phyloP scores from a whole-genome alignment of 2,329 filamentous ascomycete species.

The Fusarium sp. region DNA sequence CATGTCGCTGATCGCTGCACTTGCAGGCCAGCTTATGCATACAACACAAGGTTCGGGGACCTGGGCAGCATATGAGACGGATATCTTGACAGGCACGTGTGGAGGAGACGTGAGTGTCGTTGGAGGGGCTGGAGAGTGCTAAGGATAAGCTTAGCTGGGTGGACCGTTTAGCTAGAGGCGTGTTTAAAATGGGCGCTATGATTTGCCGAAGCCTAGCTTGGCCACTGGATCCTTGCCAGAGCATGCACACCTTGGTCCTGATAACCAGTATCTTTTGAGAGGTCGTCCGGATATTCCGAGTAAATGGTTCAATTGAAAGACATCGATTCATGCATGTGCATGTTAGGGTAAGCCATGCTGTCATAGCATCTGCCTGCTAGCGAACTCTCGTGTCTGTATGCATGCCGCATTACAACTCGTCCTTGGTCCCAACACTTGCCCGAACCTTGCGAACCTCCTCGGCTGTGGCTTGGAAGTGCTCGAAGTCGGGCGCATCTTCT shows the following conservation, averaged over 20 bases:
- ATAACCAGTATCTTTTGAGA: slow-evolving; percentile 4
- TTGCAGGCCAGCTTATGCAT: slow-evolving; percentile 31
- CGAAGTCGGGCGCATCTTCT: slow-evolving; percentile 69
- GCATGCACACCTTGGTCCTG: slow-evolving; percentile 20
- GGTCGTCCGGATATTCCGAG: background rate
- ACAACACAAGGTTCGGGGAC: slow-evolving; percentile 28
- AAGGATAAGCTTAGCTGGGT: slow-evolving; percentile 25
- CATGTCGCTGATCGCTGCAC: slow-evolving; percentile 38
- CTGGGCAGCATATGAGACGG: slow-evolving; percentile 13
- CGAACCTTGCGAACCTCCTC: slow-evolving; percentile 41
- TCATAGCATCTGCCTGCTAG: slow-evolving; percentile 2
- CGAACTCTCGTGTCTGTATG: background rate
- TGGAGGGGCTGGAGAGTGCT: slow-evolving; percentile 31
- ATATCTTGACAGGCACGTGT: slow-evolving; percentile 42
- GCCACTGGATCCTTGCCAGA: slow-evolving; percentile 26
- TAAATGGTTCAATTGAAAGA: slow-evolving; percentile 14
- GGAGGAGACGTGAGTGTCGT: slow-evolving; percentile 36
- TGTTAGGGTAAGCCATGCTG: slow-evolving; percentile 13
- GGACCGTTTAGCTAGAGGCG: slow-evolving; percentile 33
- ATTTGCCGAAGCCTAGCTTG: slow-evolving; percentile 40
- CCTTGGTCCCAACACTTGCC: slow-evolving; percentile 34
- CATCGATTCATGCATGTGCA: slow-evolving; percentile 21
- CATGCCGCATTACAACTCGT: slow-evolving; percentile 49
- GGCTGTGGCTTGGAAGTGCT: slow-evolving; percentile 56
- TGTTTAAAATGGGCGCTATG: slow-evolving; percentile 39